A percentile compares a stretch with the other conserved stretches of the same genome.
Conservation (phyloP, 2,329 filamentous ascomycete species). For the Phyllosticta ampelicida region DNA sequence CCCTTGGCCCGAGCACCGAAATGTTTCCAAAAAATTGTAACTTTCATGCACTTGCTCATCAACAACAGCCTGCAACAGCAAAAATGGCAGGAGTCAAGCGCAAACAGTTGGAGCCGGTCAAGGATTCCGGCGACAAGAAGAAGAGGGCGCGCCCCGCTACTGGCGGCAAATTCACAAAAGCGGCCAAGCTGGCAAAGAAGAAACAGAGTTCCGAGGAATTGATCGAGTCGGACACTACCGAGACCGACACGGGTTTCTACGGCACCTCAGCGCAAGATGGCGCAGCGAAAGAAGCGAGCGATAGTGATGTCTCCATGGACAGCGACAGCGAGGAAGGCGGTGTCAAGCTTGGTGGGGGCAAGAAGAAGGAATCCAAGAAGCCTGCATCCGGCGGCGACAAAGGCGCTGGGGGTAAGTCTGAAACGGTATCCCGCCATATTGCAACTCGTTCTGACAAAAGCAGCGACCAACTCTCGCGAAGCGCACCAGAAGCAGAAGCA, state of each 20-base stretch:
- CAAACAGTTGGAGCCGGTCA: constrained; percentile 23
- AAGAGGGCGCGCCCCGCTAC: constrained; percentile 11
- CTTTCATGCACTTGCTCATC: neutral
- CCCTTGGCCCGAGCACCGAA: constrained; percentile 3
- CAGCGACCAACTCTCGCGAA: constrained; percentile 62
- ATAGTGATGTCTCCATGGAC: constrained; percentile 8
- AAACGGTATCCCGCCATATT: neutral
- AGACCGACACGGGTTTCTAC: constrained; percentile 26
- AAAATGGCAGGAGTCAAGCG: constrained; percentile 30
- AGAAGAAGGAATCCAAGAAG: constrained; percentile 14
- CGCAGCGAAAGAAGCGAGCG: constrained; percentile 15
- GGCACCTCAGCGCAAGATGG: constrained; percentile 23
- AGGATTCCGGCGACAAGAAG: constrained; percentile 20
- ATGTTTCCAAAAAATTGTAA: constrained; percentile 5
- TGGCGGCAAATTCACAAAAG: constrained; percentile 12
- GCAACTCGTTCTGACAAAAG: neutral
- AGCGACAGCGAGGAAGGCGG: constrained; percentile 7
- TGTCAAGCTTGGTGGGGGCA: neutral
- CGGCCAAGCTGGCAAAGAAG: constrained; percentile 21
- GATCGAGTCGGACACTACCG: constrained; percentile 26
- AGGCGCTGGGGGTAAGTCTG: constrained; percentile 2
- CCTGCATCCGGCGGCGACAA: neutral
- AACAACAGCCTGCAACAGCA: neutral
- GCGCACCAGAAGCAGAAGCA: constrained; percentile 89
- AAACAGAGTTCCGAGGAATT: constrained; percentile 21